These are phyloP conservation scores for Cordyceps cateniannulata DNA, from an alignment of 2,329 filamentous ascomycete genomes.

Conservation along the genomic window DNA sequence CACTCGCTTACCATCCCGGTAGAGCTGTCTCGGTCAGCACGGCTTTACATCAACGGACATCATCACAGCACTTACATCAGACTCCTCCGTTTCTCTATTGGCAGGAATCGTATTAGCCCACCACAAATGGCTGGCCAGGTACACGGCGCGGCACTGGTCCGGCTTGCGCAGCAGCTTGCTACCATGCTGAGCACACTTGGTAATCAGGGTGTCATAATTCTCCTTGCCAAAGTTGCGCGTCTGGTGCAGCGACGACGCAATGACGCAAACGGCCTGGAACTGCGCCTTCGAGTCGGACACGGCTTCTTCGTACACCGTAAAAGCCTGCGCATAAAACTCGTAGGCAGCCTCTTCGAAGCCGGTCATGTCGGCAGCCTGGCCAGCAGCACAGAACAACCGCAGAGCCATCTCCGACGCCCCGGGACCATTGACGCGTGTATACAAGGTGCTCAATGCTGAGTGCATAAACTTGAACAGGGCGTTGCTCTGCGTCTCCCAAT, in stretches of 20 bases:
- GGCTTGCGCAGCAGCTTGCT: constrained; percentile 97
- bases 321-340: constrained; percentile 96
- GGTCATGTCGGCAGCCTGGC: constrained; percentile 85
- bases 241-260: constrained; percentile 82
- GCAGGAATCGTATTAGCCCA: constrained; percentile 83
- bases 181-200: constrained; percentile 92
- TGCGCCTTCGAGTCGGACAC: constrained; percentile 94
- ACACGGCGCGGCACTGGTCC: constrained; percentile 94
- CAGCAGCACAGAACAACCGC: constrained; percentile 83
- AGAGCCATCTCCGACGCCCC: constrained; percentile 83
- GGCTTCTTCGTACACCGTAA: constrained; percentile 95
- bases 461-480: constrained; percentile 95
- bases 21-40: constrained; percentile 55
- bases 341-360: constrained; percentile 95
- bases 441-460: constrained; percentile 76
- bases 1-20: constrained; percentile 94
- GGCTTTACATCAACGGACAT: too few relatives aligned
- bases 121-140: constrained; percentile 94
- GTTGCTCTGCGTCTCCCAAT: constrained; percentile 59
- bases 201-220: constrained; percentile 98
- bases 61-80: constrained; percentile 52
- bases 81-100: constrained; percentile 73
- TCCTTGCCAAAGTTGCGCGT: constrained; percentile 89
- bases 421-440: constrained; percentile 70
- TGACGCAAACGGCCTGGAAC: constrained; percentile 94